Percentiles rank a stretch among this genome's conserved stretches.
These are phyloP conservation scores for Grosmannia huntii DNA, from an alignment of 2,329 filamentous ascomycete species.

Conservation along the genomic window DNA sequence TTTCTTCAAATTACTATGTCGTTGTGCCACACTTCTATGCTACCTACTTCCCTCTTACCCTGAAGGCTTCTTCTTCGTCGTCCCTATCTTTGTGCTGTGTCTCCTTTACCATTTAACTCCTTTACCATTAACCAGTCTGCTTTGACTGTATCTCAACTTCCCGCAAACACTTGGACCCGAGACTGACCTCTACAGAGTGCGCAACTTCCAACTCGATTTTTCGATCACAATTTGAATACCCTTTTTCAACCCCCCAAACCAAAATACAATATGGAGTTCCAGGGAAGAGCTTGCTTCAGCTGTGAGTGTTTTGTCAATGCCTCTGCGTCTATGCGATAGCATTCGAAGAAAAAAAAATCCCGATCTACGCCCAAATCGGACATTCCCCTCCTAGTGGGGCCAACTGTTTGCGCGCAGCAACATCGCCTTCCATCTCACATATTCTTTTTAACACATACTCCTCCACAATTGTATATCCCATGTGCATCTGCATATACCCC, in stretches of 20 bases:
- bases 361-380: slow-evolving; percentile 9
- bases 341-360: slow-evolving; percentile 5
- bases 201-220: background rate
- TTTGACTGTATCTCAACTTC: background rate
- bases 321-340: background rate
- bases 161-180: background rate
- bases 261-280: slow-evolving; percentile 13
- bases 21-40: background rate
- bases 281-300: slow-evolving; percentile 15
- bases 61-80: background rate
- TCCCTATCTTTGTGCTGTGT: background rate
- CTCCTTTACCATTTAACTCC: background rate
- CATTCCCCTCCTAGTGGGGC: slow-evolving; percentile 5
- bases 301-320: slow-evolving; percentile 11
- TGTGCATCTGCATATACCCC: background rate
- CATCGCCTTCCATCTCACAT: background rate
- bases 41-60: background rate
- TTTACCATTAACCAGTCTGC: background rate
- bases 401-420: background rate
- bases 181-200: background rate
- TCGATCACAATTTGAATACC: background rate
- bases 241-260: background rate
- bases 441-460: background rate
- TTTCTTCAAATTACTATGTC: background rate
- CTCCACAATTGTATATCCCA: background rate